A percentile compares a stretch with the other conserved stretches of the same genome.
Evolutionary conservation across 805 yeast species (phyloP).

Genomic region (Pichia eremophila): DNA sequence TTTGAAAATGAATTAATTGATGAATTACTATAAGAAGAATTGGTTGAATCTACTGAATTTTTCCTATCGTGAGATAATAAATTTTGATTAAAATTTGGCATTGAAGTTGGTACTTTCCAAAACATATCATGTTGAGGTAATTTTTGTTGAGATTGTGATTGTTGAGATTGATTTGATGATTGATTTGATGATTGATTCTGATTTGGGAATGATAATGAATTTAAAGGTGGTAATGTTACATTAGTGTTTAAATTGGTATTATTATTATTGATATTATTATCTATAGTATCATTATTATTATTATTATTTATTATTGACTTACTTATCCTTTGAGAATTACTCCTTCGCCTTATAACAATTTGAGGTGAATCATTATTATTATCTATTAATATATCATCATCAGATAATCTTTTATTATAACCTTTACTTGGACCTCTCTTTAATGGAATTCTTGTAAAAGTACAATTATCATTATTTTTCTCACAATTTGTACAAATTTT

Average conservation of each 20-base stretch:
- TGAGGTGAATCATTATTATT: background rate
- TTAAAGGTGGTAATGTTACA: background rate
- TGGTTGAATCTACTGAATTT: constrained; percentile 40
- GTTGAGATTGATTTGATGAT: constrained; percentile 3
- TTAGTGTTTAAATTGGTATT: background rate
- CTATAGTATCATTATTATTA: too few species aligned
- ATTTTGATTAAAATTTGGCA: constrained; percentile 35
- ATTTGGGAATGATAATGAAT: constrained; percentile 6
- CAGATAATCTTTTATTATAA: constrained; percentile 23
- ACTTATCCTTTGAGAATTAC: too few species aligned
- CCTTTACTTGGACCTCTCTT: constrained; percentile 79
- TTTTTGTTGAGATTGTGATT: constrained; percentile 8
- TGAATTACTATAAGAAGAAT: constrained; percentile 23
- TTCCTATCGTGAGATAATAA: constrained; percentile 14
- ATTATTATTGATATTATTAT: background rate
- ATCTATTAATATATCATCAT: background rate
- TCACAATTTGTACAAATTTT: constrained; percentile 54
- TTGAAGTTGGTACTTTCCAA: constrained; percentile 57
- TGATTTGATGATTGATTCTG: constrained; percentile 12
- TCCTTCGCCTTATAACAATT: background rate
- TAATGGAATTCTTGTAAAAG: constrained; percentile 62
- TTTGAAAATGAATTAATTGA: background rate
- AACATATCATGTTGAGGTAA: constrained; percentile 23
- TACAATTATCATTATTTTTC: constrained; percentile 51
- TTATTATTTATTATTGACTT: too few species aligned